Conservation (phyloP, 805 yeast species). For the Pichia insulana region DNA sequence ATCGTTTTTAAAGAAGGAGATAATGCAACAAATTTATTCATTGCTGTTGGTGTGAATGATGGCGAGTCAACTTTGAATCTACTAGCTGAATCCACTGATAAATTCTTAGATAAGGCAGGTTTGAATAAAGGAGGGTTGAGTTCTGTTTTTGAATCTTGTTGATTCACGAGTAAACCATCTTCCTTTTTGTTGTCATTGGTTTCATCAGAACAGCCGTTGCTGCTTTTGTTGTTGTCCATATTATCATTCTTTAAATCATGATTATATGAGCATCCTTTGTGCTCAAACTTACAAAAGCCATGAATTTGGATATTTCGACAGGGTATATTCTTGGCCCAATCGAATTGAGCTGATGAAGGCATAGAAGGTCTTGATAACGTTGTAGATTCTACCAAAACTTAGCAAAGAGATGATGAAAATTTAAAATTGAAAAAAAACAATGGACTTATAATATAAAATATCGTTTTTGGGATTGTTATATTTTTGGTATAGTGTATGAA, state of each 20-base stretch:
- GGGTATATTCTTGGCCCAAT: conserved; percentile 64
- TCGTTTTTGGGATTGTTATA: too few species aligned
- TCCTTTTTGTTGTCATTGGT: too few species aligned
- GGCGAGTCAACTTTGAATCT: conserved; percentile 49
- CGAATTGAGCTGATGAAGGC: conserved; percentile 21
- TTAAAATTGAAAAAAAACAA: too few species aligned
- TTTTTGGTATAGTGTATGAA: too few species aligned
- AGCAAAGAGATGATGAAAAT: too few species aligned
- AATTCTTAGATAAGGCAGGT: neutral
- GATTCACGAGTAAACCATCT: too few species aligned
- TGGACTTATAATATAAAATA: neutral
- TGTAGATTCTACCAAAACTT: too few species aligned
- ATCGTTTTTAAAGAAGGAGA: conserved; percentile 42
- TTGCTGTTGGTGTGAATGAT: conserved; percentile 39
- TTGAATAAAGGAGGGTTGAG: conserved; percentile 7
- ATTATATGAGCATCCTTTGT: conserved; percentile 78
- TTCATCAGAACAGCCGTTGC: too few species aligned
- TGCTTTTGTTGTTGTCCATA: conserved; percentile 10
- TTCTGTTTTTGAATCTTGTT: neutral
- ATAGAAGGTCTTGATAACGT: neutral
- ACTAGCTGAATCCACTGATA: conserved; percentile 18
- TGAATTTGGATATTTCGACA: conserved; percentile 79
- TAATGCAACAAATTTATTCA: conserved; percentile 34
- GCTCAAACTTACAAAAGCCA: conserved; percentile 82
- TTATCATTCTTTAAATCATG: conserved; percentile 38